Conservation (phyloP, 31 red algal genomes). For the Odonthalia washingtoniensis region DNA sequence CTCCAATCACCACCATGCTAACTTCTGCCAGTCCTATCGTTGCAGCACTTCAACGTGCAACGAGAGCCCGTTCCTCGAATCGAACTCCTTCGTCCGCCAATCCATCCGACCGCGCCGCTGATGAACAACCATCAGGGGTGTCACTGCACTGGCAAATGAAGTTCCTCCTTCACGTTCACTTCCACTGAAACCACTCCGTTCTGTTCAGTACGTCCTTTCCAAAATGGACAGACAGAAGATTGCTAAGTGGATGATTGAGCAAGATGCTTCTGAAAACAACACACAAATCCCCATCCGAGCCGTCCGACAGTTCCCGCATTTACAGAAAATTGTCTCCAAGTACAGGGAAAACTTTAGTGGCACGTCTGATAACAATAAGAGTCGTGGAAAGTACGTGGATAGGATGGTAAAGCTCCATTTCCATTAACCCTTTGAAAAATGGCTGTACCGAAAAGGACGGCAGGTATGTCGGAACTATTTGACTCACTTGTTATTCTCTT, state of each 20-base stretch:
- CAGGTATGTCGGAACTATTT: no score
- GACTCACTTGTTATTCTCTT: no score
- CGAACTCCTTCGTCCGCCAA: not conserved
- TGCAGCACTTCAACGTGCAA: no score
- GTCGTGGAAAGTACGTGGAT: no score
- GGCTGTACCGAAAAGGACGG: no score
- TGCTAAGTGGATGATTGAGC: not conserved
- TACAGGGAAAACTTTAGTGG: no score
- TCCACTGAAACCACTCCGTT: not conserved
- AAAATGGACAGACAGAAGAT: not conserved
- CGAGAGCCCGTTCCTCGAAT: not conserved
- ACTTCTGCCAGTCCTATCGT: no score
- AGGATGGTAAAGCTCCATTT: no score
- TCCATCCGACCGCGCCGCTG: not conserved
- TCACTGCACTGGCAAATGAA: not conserved
- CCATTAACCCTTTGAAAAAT: no score
- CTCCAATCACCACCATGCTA: no score
- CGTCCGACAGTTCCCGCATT: not conserved
- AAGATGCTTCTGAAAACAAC: slow-evolving; percentile 12
- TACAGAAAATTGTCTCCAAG: no score
- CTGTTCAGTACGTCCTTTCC: not conserved
- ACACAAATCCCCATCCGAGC: not conserved
- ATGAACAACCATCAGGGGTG: not conserved
- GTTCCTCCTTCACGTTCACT: not conserved
- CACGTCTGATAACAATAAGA: no score